Percentiles rank a stretch among this genome's conserved stretches.
phyloP scores from a whole-genome alignment of 2,329 filamentous ascomycete species.

The Trichoderma atrobrunneum region DNA sequence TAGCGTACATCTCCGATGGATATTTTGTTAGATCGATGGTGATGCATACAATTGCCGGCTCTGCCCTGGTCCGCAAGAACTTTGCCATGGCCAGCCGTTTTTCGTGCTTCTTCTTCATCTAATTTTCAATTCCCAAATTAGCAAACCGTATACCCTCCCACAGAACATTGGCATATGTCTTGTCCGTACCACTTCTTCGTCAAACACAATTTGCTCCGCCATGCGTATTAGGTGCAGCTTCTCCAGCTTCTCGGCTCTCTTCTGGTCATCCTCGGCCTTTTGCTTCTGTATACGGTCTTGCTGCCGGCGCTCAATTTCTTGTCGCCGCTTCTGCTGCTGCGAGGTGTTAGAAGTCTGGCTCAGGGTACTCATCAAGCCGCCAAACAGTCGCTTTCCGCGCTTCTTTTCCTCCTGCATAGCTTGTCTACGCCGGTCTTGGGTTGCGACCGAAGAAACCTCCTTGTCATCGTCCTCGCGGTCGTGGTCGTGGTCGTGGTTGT shows the following conservation, averaged over 20 bases:
- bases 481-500: neutral
- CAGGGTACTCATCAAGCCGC: slow-evolving; percentile 73
- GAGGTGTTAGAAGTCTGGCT: slow-evolving; percentile 65
- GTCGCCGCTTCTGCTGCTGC: slow-evolving; percentile 66
- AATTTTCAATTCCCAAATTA: neutral
- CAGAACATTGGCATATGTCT: neutral
- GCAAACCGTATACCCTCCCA: slow-evolving; percentile 21
- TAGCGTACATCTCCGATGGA: neutral
- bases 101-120: slow-evolving; percentile 74
- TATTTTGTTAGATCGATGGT: too few relatives aligned
- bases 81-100: slow-evolving; percentile 69
- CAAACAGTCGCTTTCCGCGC: slow-evolving; percentile 81
- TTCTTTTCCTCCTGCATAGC: slow-evolving; percentile 70
- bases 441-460: neutral
- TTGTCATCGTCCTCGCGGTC: neutral
- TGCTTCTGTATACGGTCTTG: slow-evolving; percentile 73
- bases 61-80: slow-evolving; percentile 67
- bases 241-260: slow-evolving; percentile 63
- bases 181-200: slow-evolving; percentile 68
- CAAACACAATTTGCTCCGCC: slow-evolving; percentile 70
- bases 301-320: slow-evolving; percentile 79
- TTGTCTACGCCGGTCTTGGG: slow-evolving; percentile 24
- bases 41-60: slow-evolving; percentile 69
- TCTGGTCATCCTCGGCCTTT: slow-evolving; percentile 66
- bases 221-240: slow-evolving; percentile 59